A percentile compares a stretch with the other conserved stretches of the same genome.
phyloP scores from a whole-genome alignment of 2,329 filamentous ascomycete genomes.

The Aspergillus tanneri region DNA sequence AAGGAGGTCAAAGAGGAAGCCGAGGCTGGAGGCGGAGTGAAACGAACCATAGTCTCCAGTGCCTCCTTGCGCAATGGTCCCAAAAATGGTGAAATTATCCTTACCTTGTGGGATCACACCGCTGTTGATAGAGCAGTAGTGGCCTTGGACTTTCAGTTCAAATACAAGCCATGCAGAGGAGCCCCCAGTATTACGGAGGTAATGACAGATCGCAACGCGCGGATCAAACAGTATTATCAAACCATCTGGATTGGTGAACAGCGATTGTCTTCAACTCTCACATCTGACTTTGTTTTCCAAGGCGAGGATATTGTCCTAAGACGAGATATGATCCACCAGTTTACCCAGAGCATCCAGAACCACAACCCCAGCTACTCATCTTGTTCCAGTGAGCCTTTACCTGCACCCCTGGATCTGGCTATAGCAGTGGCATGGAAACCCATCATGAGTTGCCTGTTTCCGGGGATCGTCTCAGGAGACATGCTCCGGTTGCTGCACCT shows the following conservation, averaged over 20 bases:
- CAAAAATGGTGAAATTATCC: too few relatives aligned
- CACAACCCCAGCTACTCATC: too few relatives aligned
- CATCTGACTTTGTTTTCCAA: constrained; percentile 96
- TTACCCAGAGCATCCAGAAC: too few relatives aligned
- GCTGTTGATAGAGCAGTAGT: constrained; percentile 77
- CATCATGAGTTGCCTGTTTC: constrained; percentile 99
- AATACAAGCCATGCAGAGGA: constrained; percentile 89
- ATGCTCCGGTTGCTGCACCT: constrained; percentile 93
- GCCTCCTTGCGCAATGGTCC: too few relatives aligned
- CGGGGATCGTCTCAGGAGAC: constrained; percentile 91
- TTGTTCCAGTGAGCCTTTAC: constrained; percentile 95
- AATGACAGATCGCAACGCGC: constrained; percentile 93
- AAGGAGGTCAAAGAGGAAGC: neutral
- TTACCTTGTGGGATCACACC: too few relatives aligned
- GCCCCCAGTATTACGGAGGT: constrained; percentile 96
- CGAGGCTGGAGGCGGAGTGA: too few relatives aligned
- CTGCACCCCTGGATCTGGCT: constrained; percentile 97
- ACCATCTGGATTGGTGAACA: constrained; percentile 89
- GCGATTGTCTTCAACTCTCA: constrained; percentile 85
- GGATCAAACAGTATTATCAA: constrained; percentile 99
- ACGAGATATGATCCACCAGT: too few relatives aligned
- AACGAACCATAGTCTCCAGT: too few relatives aligned
- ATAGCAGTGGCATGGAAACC: constrained; percentile 98
- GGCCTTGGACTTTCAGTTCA: constrained; percentile 80
- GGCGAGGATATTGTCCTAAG: constrained; percentile 97